Evolutionary conservation across 75 land plant genomes (phyloP).

Genomic region (Isoetes taiwanensis): DNA sequence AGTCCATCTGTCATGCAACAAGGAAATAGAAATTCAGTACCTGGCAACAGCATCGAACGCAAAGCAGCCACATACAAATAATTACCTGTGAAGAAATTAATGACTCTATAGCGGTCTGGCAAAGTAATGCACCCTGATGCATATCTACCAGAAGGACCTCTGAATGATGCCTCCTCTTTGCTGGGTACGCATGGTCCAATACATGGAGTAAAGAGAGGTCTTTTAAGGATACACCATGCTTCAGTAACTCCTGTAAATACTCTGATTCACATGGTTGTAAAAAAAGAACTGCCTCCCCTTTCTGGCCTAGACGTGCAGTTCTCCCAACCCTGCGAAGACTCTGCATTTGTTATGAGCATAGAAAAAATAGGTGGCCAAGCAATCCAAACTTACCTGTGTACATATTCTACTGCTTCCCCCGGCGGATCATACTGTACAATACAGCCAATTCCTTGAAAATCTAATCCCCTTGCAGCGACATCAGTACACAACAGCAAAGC

Average conservation of each 20-base stretch:
- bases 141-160: slow-evolving; percentile 35
- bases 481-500: slow-evolving; percentile 85
- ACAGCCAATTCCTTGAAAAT: slow-evolving; percentile 71
- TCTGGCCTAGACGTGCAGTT: slow-evolving; percentile 85
- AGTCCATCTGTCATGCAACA: no score
- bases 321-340: slow-evolving; percentile 69
- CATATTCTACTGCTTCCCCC: slow-evolving; percentile 92
- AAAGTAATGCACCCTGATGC: slow-evolving; percentile 51
- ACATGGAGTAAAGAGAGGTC: slow-evolving; percentile 52
- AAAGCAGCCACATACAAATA: neutral
- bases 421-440: slow-evolving; percentile 96
- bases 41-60: neutral
- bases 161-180: slow-evolving; percentile 18
- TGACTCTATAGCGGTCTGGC: slow-evolving; percentile 69
- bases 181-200: slow-evolving; percentile 26
- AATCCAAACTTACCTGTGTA: slow-evolving; percentile 53
- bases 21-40: no score
- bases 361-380: neutral
- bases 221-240: slow-evolving; percentile 59
- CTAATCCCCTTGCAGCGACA: slow-evolving; percentile 90
- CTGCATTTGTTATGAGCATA: neutral
- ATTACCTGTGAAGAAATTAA: slow-evolving; percentile 55
- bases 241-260: slow-evolving; percentile 62
- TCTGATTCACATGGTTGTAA: slow-evolving; percentile 78
- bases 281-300: slow-evolving; percentile 80